Evolutionary conservation across 257 asterid genomes (phyloP).

Genomic region (Solanum dulcamara): DNA sequence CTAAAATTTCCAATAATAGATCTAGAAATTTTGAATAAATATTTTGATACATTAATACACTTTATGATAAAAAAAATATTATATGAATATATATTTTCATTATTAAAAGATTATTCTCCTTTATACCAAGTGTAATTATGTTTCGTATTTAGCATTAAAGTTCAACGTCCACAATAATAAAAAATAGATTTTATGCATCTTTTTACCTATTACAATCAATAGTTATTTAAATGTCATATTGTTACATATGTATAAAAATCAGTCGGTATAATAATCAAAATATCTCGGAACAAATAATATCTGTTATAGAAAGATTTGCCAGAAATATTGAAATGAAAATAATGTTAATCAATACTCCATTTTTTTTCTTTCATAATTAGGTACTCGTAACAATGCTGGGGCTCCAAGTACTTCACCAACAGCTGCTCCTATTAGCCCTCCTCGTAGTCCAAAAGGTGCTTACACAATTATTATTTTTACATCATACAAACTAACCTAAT

Average conservation of each 20-base stretch:
- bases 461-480: not conserved
- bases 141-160: not conserved
- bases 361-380: not conserved
- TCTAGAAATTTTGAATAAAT: not conserved
- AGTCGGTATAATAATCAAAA: not conserved
- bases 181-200: not conserved
- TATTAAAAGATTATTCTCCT: not conserved
- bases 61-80: not conserved
- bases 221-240: not conserved
- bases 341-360: not conserved
- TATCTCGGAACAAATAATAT: not conserved
- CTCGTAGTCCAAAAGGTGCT: slow-evolving; percentile 13
- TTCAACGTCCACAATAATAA: not conserved
- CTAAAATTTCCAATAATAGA: not conserved
- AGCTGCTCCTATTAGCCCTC: slow-evolving; percentile 5
- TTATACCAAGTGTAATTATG: not conserved
- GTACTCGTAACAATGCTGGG: slow-evolving; percentile 1
- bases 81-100: not conserved
- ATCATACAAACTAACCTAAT: not conserved
- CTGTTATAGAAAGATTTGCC: not conserved
- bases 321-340: not conserved
- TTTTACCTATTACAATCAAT: not conserved
- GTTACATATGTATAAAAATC: not conserved
- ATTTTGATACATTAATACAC: not conserved
- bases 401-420: slow-evolving; percentile 14